Base-by-base conservation (phyloP, 2,329 filamentous ascomycete genomes). In the Cladosporium sp. region DNA sequence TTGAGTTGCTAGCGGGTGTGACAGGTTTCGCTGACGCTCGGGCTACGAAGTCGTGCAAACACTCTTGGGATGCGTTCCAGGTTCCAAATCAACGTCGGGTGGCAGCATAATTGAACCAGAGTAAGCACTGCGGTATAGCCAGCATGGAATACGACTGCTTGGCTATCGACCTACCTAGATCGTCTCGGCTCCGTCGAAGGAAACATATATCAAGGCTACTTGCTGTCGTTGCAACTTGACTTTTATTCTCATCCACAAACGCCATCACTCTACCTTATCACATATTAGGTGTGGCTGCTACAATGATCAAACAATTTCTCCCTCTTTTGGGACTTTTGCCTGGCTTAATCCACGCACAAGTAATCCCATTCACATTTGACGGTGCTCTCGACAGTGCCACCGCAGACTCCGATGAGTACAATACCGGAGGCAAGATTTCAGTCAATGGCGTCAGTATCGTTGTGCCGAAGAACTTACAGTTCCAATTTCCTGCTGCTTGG, bases 391-490 rank as follows among this genome's bases (percentile, higher is more conserved):
- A 70, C 49, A 65, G 60, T 19, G 64, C 63, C 9, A 64, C 59
- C 11, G 59, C 63, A 14, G 60, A 61, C 11, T 28, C 55, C 14
- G 51, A 59, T n/a, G 67, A 67, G 7, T 72, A 65, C 68, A 82
- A 82, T 62, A 71, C 73, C 6, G 80, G 79, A 19, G 80, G 80
- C 8, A 69, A 69, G 14, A 75, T 82, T 15, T 66, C 67, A 0
- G 74, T 82, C 51, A 78, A 78, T 49, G 77, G 77, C 0, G 78
- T 75, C 63, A 70, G 64, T 15, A 74, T 82, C 47, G 72, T 67
- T 9, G 76, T 82, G 2, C 80, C 80, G 3, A 74, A 80, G 66
- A 82, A 82, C 60, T 62, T 81, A 22, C 73, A 80, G 8, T 77
- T 80, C 3, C 74, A 80, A 51, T 81, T 82, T 40, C 79, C 78